Evolutionary conservation across 768 basidiomycete genomes (phyloP).

Genomic region (Russula sp.): DNA sequence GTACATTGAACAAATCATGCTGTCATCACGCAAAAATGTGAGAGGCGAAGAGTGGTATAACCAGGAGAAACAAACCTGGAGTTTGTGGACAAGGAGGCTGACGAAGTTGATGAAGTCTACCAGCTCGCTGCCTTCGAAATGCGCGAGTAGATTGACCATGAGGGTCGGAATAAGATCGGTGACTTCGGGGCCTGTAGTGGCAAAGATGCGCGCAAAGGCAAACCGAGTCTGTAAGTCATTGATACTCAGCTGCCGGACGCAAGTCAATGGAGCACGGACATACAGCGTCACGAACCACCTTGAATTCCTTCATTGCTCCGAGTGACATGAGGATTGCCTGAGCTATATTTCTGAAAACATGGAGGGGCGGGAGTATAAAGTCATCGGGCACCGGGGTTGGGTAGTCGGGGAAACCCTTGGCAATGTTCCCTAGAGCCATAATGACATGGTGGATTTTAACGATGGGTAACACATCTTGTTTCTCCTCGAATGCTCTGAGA

Average conservation of each 20-base stretch:
- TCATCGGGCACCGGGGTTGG: conserved; percentile 60
- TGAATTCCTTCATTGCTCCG: conserved; percentile 80
- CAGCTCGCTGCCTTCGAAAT: conserved; percentile 88
- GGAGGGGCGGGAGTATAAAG: conserved; percentile 61
- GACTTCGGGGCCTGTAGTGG: conserved; percentile 79
- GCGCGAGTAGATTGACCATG: conserved; percentile 83
- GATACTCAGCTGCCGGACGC: neutral
- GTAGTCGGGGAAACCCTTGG: conserved; percentile 94
- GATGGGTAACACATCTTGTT: conserved; percentile 67
- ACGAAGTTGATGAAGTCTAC: conserved; percentile 97
- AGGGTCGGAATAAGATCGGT: conserved; percentile 83
- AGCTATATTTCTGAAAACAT: conserved; percentile 77
- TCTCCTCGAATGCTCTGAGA: conserved; percentile 47
- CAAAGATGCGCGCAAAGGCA: conserved; percentile 89
- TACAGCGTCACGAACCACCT: conserved; percentile 89
- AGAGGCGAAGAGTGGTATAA: neutral
- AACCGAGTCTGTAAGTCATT: conserved; percentile 62
- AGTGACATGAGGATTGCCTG: conserved; percentile 82
- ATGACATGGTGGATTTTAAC: conserved; percentile 87
- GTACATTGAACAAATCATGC: conserved; percentile 79
- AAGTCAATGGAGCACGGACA: conserved; percentile 25
- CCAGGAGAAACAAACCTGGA: conserved; percentile 53
- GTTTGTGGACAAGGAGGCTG: conserved; percentile 79
- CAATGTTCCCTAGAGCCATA: conserved; percentile 89
- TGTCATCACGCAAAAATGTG: conserved; percentile 27